Conservation (phyloP, 2,329 filamentous ascomycete genomes). For the Penicillium sp. region DNA sequence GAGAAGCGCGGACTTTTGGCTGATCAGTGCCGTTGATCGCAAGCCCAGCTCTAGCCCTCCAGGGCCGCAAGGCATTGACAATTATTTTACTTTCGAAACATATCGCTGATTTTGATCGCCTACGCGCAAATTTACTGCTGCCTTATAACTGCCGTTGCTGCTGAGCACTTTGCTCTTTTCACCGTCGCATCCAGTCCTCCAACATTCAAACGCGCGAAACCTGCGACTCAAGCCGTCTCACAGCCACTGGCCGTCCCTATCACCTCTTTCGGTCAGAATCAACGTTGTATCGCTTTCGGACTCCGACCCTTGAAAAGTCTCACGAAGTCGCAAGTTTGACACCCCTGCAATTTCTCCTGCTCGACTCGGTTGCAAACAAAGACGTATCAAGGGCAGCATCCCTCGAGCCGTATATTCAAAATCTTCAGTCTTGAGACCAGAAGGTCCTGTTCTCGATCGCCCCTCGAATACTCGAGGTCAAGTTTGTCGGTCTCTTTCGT, state of each 20-base stretch:
- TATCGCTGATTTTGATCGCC: slow-evolving; percentile 7
- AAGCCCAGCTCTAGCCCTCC: slow-evolving; percentile 21
- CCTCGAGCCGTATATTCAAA: not conserved
- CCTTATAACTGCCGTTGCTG: not conserved
- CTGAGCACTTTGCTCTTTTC: not conserved
- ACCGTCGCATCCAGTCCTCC: slow-evolving; percentile 13
- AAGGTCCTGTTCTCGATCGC: not conserved
- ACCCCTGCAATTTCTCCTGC: not conserved
- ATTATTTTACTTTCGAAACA: slow-evolving; percentile 7
- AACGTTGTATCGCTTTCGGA: not conserved
- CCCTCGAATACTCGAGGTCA: not conserved
- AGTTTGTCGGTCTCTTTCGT: not conserved
- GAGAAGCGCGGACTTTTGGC: slow-evolving; percentile 28
- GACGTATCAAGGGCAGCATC: slow-evolving; percentile 7
- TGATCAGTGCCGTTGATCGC: slow-evolving; percentile 26
- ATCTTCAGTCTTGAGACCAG: not conserved
- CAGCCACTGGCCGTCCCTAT: not conserved
- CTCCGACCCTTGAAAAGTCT: not conserved
- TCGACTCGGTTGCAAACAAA: not conserved
- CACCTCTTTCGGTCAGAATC: not conserved
- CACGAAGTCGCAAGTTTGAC: not conserved
- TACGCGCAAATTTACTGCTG: not conserved
- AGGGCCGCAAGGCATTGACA: slow-evolving; percentile 22
- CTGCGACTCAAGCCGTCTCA: not conserved
- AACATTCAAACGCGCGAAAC: slow-evolving; percentile 18